Conservation (phyloP, 768 basidiomycete species). For the Coprinellus micaceus region DNA sequence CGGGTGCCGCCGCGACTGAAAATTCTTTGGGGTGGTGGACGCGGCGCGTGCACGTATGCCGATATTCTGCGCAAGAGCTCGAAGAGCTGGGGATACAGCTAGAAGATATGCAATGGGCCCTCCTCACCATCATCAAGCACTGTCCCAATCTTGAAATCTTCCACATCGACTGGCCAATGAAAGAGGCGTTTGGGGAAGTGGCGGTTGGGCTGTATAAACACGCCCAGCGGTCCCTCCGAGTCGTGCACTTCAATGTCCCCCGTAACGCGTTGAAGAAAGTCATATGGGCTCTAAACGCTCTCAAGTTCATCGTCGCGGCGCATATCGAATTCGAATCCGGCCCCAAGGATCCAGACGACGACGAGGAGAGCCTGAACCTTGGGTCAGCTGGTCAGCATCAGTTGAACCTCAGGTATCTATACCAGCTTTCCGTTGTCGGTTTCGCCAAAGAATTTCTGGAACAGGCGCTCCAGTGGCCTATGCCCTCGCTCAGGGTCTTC, state of each 20-base stretch:
- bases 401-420: slow-evolving; percentile 50
- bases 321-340: slow-evolving; percentile 49
- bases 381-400: slow-evolving; percentile 59
- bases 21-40: slow-evolving; percentile 67
- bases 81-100: slow-evolving; percentile 31
- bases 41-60: slow-evolving; percentile 63
- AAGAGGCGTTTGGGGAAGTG: slow-evolving; percentile 56
- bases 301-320: slow-evolving; percentile 53
- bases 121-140: slow-evolving; percentile 56
- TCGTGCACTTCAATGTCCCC: slow-evolving; percentile 59
- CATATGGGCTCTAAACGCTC: slow-evolving; percentile 66
- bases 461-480: slow-evolving; percentile 61
- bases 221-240: slow-evolving; percentile 49
- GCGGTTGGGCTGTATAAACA: slow-evolving; percentile 57
- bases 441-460: slow-evolving; percentile 64
- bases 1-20: slow-evolving; percentile 29
- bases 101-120: slow-evolving; percentile 48
- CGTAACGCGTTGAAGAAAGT: slow-evolving; percentile 55
- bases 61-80: slow-evolving; percentile 29
- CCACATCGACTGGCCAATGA: slow-evolving; percentile 63
- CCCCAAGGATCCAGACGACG: slow-evolving; percentile 30
- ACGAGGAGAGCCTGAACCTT: slow-evolving; percentile 44
- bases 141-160: slow-evolving; percentile 76
- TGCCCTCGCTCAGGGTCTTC: slow-evolving; percentile 57
- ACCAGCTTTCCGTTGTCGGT: slow-evolving; percentile 62